Percentiles rank a stretch among this genome's conserved stretches.
These are phyloP conservation scores for Daldinia bambusicola DNA, from an alignment of 495 filamentous ascomycete genomes.

Conservation along the genomic window DNA sequence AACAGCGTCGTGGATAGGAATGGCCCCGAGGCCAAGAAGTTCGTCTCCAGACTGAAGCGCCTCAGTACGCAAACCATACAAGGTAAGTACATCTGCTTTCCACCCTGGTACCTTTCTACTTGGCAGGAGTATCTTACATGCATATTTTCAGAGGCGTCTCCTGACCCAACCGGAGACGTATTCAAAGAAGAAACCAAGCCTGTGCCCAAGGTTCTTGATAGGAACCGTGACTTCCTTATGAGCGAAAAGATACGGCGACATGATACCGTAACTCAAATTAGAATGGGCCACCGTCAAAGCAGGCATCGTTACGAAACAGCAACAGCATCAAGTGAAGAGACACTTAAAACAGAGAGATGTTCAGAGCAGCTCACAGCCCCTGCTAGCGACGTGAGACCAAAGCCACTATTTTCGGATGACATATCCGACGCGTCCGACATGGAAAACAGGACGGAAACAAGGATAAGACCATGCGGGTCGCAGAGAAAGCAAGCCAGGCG, in stretches of 20 bases:
- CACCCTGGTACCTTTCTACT: neutral
- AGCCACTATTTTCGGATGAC: slow-evolving; percentile 34
- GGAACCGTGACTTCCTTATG: slow-evolving; percentile 39
- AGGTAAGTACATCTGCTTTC: slow-evolving; percentile 15
- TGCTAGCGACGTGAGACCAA: neutral
- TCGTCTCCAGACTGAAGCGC: slow-evolving; percentile 49
- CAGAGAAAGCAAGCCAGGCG: slow-evolving; percentile 13
- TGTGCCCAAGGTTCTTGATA: slow-evolving; percentile 34
- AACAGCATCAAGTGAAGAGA: neutral
- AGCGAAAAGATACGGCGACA: slow-evolving; percentile 41
- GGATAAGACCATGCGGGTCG: neutral
- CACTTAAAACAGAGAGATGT: neutral
- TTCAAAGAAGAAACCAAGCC: neutral
- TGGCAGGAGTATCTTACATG: slow-evolving; percentile 2
- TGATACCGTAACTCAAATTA: slow-evolving; percentile 7
- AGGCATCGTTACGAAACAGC: neutral
- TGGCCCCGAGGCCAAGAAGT: slow-evolving; percentile 41
- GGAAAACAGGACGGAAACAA: neutral
- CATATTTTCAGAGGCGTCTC: slow-evolving; percentile 5
- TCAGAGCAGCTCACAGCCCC: neutral
- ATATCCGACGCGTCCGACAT: slow-evolving; percentile 6
- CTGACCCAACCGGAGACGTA: neutral
- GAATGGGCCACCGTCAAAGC: neutral
- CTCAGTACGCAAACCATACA: slow-evolving; percentile 30
- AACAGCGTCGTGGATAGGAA: slow-evolving; percentile 55